Percentiles rank a stretch among this genome's conserved stretches.
phyloP scores from a whole-genome alignment of 148 eudicot species.

The Silene uniflora region DNA sequence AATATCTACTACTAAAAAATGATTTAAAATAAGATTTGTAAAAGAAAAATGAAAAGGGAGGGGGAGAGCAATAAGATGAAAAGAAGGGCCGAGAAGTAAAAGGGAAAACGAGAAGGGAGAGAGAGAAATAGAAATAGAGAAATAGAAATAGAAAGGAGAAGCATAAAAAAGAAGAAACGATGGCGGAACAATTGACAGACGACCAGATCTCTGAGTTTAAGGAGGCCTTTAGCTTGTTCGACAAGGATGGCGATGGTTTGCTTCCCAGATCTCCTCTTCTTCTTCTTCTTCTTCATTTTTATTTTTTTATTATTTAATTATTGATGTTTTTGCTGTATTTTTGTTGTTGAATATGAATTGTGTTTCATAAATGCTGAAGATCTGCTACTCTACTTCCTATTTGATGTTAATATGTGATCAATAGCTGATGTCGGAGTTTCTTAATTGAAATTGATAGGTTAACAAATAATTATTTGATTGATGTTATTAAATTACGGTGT shows the following conservation, averaged over 20 bases:
- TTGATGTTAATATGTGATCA: not conserved
- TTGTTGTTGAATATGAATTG: not conserved
- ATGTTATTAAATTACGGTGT: too few species aligned
- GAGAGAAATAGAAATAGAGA: too few species aligned
- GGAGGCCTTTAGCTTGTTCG: constrained; percentile 66
- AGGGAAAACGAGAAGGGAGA: not conserved
- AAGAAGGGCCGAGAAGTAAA: too few species aligned
- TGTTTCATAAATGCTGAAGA: not conserved
- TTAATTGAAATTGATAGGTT: not conserved
- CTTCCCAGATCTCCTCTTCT: not conserved
- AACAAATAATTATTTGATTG: too few species aligned
- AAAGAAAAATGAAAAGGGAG: too few species aligned
- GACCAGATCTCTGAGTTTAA: constrained; percentile 70
- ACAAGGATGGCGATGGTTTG: constrained; percentile 63
- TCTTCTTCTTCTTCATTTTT: too few species aligned
- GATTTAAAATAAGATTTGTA: too few species aligned
- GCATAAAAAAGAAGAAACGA: constrained; percentile 9
- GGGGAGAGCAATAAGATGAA: too few species aligned
- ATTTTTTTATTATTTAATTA: too few species aligned
- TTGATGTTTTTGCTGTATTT: not conserved
- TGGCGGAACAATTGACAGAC: constrained; percentile 60
- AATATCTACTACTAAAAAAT: too few species aligned
- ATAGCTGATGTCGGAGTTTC: not conserved
- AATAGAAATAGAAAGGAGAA: not conserved
- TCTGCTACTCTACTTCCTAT: not conserved